Conservation (phyloP, 169 alveolate species). For the Pseudocohnilembus persalinus region DNA sequence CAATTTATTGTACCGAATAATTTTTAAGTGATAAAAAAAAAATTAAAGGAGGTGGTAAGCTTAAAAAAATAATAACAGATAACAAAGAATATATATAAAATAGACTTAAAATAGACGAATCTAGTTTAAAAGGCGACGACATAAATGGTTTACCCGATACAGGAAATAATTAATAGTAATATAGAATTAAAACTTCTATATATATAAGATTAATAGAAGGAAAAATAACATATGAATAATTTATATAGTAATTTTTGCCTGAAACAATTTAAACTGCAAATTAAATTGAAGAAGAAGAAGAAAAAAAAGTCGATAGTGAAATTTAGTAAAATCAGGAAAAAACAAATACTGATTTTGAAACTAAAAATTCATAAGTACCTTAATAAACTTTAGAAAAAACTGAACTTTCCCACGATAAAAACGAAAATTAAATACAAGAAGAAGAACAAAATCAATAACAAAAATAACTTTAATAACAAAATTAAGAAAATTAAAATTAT, state of each 20-base stretch:
- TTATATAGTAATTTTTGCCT: not conserved
- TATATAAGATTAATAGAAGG: not conserved
- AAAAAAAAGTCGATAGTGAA: not conserved
- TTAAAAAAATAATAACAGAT: slow-evolving; percentile 16
- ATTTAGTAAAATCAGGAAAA: too few species aligned
- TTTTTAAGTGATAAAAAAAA: slow-evolving; percentile 16
- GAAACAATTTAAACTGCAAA: not conserved
- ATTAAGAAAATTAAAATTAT: not conserved
- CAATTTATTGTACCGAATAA: slow-evolving; percentile 6
- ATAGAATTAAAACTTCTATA: not conserved
- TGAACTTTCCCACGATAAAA: not conserved
- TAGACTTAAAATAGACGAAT: not conserved
- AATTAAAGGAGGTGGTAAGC: slow-evolving; percentile 24
- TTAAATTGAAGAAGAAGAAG: too few species aligned
- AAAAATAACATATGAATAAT: not conserved
- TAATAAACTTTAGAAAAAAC: too few species aligned
- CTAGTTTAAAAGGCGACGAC: not conserved
- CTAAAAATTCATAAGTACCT: too few species aligned
- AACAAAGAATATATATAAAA: slow-evolving; percentile 17
- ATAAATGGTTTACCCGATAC: too few species aligned
- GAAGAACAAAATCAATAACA: not conserved
- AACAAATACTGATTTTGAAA: too few species aligned
- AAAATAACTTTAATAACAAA: too few species aligned
- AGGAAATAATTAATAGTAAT: not conserved
- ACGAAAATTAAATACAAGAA: not conserved